Evolutionary conservation across 192 early-diverging fungal genomes (phyloP).

Genomic region (Coemansia sp.): DNA sequence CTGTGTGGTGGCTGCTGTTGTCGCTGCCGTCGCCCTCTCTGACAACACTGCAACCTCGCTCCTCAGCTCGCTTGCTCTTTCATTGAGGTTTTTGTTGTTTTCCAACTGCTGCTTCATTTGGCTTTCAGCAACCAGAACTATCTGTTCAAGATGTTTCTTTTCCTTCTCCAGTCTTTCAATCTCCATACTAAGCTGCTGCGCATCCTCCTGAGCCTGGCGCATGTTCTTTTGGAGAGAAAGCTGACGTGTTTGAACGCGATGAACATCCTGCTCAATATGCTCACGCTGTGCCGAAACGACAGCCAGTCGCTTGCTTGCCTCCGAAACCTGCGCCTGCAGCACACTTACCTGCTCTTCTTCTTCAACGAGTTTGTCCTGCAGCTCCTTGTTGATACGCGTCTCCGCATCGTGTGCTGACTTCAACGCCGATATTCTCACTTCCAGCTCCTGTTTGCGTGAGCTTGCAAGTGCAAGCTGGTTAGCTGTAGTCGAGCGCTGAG

Average conservation of each 20-base stretch:
- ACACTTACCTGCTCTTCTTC: conserved; percentile 33
- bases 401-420: conserved; percentile 54
- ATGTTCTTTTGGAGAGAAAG: conserved; percentile 38
- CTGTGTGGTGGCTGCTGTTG: conserved; percentile 3
- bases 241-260: conserved; percentile 49
- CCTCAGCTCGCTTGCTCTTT: conserved; percentile 11
- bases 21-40: conserved; percentile 15
- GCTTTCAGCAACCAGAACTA: conserved; percentile 15
- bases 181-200: conserved; percentile 36
- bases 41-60: conserved; percentile 23
- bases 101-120: conserved; percentile 37
- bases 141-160: conserved; percentile 34
- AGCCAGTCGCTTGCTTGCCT: conserved; percentile 34
- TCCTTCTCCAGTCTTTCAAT: conserved; percentile 36
- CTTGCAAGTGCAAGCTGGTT: conserved; percentile 32
- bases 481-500: conserved; percentile 35
- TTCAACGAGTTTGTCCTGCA: conserved; percentile 41
- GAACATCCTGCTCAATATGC: conserved; percentile 46
- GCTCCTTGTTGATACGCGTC: conserved; percentile 50
- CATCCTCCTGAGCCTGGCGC: conserved; percentile 46
- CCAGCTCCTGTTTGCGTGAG: conserved; percentile 53
- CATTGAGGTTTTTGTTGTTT: conserved; percentile 13
- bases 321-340: conserved; percentile 36
- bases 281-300: conserved; percentile 41
- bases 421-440: conserved; percentile 39